Evolutionary conservation across 1,284 basidiomycete species (phyloP).

Genomic region (Ceratobasidium sp.): DNA sequence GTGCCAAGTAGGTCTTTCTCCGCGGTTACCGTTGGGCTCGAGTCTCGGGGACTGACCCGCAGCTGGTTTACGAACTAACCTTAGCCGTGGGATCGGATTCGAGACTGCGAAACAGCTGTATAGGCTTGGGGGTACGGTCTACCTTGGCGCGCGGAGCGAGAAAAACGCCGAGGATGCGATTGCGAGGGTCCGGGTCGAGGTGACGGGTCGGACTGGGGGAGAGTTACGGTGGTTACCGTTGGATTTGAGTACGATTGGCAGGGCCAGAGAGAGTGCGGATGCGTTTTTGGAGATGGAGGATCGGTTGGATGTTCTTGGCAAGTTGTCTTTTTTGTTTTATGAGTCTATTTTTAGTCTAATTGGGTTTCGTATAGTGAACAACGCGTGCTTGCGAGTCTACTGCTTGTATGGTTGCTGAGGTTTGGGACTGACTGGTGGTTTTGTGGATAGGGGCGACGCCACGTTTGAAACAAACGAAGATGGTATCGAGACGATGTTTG

Average conservation of each 20-base stretch:
- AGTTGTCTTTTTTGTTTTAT: constrained; percentile 48
- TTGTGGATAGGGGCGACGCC: constrained; percentile 51
- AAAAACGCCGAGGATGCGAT: constrained; percentile 60
- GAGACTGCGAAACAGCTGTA: constrained; percentile 59
- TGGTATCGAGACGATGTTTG: constrained; percentile 61
- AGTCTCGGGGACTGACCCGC: not conserved
- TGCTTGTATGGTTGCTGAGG: not conserved
- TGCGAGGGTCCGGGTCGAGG: constrained; percentile 57
- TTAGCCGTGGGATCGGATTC: constrained; percentile 62
- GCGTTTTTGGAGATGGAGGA: constrained; percentile 63
- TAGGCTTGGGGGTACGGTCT: constrained; percentile 62
- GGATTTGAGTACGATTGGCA: constrained; percentile 62
- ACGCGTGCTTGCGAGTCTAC: constrained; percentile 64
- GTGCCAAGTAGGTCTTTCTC: constrained; percentile 57
- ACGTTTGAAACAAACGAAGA: constrained; percentile 48
- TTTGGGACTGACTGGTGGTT: constrained; percentile 10
- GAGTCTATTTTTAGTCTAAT: not conserved
- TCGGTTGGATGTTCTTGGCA: constrained; percentile 70
- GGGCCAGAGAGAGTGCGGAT: constrained; percentile 63
- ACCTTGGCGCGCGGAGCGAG: constrained; percentile 61
- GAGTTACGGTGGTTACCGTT: constrained; percentile 63
- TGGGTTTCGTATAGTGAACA: constrained; percentile 62
- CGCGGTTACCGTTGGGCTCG: not conserved
- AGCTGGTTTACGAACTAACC: not conserved
- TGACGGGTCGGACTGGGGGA: constrained; percentile 57